Base-by-base conservation (phyloP, 495 filamentous ascomycete species). In the Tuber microsphaerosporum region DNA sequence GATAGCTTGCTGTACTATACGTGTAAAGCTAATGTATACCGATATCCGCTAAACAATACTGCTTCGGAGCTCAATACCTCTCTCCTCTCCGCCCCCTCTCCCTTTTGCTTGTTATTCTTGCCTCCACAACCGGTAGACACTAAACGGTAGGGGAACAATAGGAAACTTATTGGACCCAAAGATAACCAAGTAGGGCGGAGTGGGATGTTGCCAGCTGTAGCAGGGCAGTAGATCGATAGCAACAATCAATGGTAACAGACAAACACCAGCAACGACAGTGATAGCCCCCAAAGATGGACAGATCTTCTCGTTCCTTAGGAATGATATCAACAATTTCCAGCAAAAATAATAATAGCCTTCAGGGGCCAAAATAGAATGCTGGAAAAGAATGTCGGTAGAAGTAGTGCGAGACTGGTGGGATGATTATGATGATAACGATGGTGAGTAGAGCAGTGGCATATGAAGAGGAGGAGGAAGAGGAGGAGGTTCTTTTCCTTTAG, bases 261-360 rank as follows among this genome's bases (percentile, higher is more conserved):
- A 65, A 65, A 65, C 56, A 65, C 56, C 31, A 34, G 56, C 56
- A 65, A 31, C 26, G 26, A 65, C 56, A 65, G 56, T 65, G 56
- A 34, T 65, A 65, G 56, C 26, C 5, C 14, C 26, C 56, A 26
- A 61, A 61, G 51, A 14, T 26, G 4, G 51, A 31, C 26, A 12
- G n/a, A 14, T 26, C n/a, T n/a, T 16, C 56, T 34, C 26, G 56
- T 19, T 34, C 26, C 56, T 16, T 17, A 14, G 17, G 56, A 65
- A 65, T 14, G 56, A 65, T 65, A 31, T 65, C 56, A 34, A 65
- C 12, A 65, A 34, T 65, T 26, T 8, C 26, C 26, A 65, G 56
- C 4, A 31, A 34, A 6, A 65, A 31, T 37, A 37, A 37, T 37
- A 12, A 65, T 2, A 34, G 31, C 56, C 56, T 65, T 65, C 56